phyloP scores from a whole-genome alignment of 352 stramenopile species.

The Lagenidium sp. region DNA sequence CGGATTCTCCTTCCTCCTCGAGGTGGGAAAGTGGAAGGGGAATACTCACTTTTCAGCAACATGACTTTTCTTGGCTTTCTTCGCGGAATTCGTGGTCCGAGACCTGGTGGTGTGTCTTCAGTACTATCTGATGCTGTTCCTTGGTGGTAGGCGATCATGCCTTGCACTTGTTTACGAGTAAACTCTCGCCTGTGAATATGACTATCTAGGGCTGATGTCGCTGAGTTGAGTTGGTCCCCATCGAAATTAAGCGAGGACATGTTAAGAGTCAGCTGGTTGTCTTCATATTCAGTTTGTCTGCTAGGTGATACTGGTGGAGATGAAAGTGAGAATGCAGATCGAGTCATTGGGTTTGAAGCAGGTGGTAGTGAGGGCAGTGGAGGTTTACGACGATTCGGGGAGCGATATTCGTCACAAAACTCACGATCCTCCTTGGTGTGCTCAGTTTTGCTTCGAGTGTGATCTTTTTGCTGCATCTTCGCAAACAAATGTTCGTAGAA shows the following conservation, averaged over 20 bases:
- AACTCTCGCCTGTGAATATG: conserved; percentile 44
- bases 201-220: conserved; percentile 26
- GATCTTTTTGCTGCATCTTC: conserved; percentile 50
- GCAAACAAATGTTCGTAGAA: conserved; percentile 63
- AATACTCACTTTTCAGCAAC: conserved; percentile 30
- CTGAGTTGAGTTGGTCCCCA: conserved; percentile 25
- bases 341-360: conserved; percentile 6
- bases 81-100: conserved; percentile 4
- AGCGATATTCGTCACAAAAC: no score
- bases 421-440: no score
- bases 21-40: conserved; percentile 14
- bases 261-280: conserved; percentile 1
- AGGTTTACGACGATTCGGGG: conserved; percentile 19
- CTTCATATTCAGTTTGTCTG: conserved; percentile 1
- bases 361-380: conserved; percentile 20
- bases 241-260: conserved; percentile 11
- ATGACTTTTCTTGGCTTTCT: conserved; percentile 20
- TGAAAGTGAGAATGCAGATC: conserved; percentile 8
- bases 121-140: no score
- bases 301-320: conserved; percentile 15
- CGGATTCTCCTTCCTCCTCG: conserved; percentile 13
- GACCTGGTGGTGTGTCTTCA: no score
- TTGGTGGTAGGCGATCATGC: conserved; percentile 25
- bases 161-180: conserved; percentile 32
- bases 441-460: conserved; percentile 13